Evolutionary conservation across 2,329 filamentous ascomycete genomes (phyloP).

Genomic region (Scedosporium minutisporum): DNA sequence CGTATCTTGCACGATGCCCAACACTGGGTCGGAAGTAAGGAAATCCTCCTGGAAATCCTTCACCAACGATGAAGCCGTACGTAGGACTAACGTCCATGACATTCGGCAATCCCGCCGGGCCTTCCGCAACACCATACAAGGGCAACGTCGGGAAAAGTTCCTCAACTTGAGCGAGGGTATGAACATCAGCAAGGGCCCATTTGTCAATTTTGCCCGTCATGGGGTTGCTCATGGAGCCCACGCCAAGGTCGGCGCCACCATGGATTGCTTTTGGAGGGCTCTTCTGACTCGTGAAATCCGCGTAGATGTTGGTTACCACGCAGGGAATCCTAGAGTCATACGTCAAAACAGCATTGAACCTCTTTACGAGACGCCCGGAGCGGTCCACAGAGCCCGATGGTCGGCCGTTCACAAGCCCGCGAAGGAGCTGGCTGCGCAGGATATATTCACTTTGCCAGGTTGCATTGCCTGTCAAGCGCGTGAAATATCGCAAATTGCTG

Average conservation of each 20-base stretch:
- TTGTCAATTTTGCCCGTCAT: slow-evolving; percentile 63
- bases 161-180: slow-evolving; percentile 65
- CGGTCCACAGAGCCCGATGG: slow-evolving; percentile 48
- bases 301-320: slow-evolving; percentile 71
- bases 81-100: slow-evolving; percentile 83
- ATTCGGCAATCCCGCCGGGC: slow-evolving; percentile 71
- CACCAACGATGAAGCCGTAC: slow-evolving; percentile 74
- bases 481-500: slow-evolving; percentile 70
- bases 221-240: slow-evolving; percentile 75
- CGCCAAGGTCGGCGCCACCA: slow-evolving; percentile 67
- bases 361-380: slow-evolving; percentile 45
- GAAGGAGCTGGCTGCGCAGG: slow-evolving; percentile 70
- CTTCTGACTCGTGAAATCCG: slow-evolving; percentile 62
- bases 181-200: slow-evolving; percentile 72
- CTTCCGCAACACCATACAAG: slow-evolving; percentile 69
- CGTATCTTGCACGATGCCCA: slow-evolving; percentile 68
- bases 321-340: slow-evolving; percentile 79
- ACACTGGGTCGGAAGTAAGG: slow-evolving; percentile 66
- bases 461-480: slow-evolving; percentile 70
- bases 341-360: slow-evolving; percentile 64
- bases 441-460: slow-evolving; percentile 97
- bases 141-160: slow-evolving; percentile 65
- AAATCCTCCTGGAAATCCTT: slow-evolving; percentile 76
- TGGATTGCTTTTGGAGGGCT: slow-evolving; percentile 73
- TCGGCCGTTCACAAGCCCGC: slow-evolving; percentile 74